Evolutionary conservation across 2,329 filamentous ascomycete genomes (phyloP), one percentile per base, ranked within the genome.

Genomic region (Ceratocystis colombiana): DNA sequence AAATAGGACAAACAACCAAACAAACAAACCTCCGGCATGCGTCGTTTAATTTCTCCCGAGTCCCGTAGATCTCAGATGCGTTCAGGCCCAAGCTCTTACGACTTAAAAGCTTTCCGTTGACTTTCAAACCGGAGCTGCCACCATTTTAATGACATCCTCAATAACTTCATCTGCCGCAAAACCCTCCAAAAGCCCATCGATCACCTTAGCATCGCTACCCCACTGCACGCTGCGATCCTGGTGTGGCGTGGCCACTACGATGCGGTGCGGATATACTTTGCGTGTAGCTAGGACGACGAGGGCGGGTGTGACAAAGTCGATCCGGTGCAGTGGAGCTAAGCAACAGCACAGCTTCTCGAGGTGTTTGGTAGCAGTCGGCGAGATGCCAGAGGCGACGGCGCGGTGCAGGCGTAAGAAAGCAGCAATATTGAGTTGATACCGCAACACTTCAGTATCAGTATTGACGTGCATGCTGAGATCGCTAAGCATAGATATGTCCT

Each of bases 191-290:
- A 91, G 70, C 17, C 81, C 79, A 69, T 82, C 79, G 1, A 96
- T 84, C 3, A 88, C 88, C 37, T 82, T 79, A 0, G 88, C 70
- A 64, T 88, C 85, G 74, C 93, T 96, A 0, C 94, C 94, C 85
- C 95, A 99, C 74, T 96, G 90, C 78, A 96, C 82, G 73, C 91
- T 96, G 61, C 91, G 82, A 77, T 97, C 94, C 67, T 85, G 84
- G 68, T 84, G 82, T 0, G 89, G 82, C 1, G 77, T 76, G 0
- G 88, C 84, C 66, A 96, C 82, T 15, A 83, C 76, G 41, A 99
- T 85, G 7, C 91, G 86, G 76, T 99, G 94, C 20, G 88, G 80
- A 73, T 96, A 99, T 28, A 96, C 83, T 77, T 97, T 97, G 68
- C 84, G 84, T 1, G 88, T 86, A 4, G 94, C 94, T 59, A 99